phyloP scores from a whole-genome alignment of 2,329 filamentous ascomycete species.

The Corinectria fuckeliana region DNA sequence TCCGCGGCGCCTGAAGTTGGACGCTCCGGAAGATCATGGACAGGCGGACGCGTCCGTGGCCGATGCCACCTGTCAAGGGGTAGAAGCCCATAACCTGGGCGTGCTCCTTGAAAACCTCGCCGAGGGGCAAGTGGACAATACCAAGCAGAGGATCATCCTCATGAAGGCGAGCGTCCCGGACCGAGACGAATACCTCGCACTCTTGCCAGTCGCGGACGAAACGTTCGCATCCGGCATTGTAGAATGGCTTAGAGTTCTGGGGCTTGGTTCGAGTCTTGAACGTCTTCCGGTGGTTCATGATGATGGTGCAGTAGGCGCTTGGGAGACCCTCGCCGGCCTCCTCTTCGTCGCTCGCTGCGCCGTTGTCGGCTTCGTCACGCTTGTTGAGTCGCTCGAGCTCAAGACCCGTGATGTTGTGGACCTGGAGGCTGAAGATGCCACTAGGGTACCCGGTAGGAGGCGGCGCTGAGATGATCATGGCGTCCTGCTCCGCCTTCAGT shows the following conservation, averaged over 20 bases:
- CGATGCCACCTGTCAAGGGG: slow-evolving; percentile 74
- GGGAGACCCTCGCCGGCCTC: slow-evolving; percentile 70
- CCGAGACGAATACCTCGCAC: slow-evolving; percentile 71
- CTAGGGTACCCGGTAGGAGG: slow-evolving; percentile 67
- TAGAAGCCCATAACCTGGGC: slow-evolving; percentile 71
- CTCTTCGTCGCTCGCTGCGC: slow-evolving; percentile 60
- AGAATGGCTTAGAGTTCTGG: slow-evolving; percentile 79
- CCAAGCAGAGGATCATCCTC: slow-evolving; percentile 75
- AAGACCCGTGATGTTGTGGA: slow-evolving; percentile 75
- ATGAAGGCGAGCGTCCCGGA: slow-evolving; percentile 71
- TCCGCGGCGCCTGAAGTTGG: slow-evolving; percentile 63
- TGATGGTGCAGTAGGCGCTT: slow-evolving; percentile 74
- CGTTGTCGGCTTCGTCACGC: slow-evolving; percentile 52
- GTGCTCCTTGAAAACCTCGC: slow-evolving; percentile 65
- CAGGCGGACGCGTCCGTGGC: slow-evolving; percentile 71
- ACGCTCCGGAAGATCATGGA: slow-evolving; percentile 78
- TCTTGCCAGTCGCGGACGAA: slow-evolving; percentile 73
- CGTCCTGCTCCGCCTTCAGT: slow-evolving; percentile 64
- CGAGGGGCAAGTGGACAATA: slow-evolving; percentile 71
- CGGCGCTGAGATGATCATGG: slow-evolving; percentile 72
- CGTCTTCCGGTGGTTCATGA: slow-evolving; percentile 73
- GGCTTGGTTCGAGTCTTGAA: slow-evolving; percentile 79
- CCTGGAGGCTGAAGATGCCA: slow-evolving; percentile 72
- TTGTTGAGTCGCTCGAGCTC: slow-evolving; percentile 68
- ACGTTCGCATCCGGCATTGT: slow-evolving; percentile 77